These are phyloP conservation scores for Phlegmacium glaucopus DNA, from an alignment of 768 basidiomycete species.

Conservation along the genomic window DNA sequence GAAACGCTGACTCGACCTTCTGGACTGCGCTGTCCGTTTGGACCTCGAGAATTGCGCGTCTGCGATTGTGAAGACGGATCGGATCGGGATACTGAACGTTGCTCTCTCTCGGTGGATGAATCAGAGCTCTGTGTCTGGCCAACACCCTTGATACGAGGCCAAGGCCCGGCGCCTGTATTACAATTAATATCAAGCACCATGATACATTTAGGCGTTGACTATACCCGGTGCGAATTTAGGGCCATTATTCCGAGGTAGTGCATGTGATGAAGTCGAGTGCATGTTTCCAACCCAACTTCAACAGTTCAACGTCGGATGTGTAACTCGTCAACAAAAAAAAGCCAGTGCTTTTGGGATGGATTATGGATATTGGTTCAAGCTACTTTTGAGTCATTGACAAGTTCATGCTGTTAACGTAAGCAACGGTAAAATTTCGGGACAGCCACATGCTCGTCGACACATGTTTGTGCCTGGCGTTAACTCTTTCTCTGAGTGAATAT, in stretches of 20 bases:
- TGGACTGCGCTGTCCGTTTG: conserved; percentile 26
- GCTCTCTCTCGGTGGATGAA: conserved; percentile 52
- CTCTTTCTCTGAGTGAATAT: too few relatives aligned
- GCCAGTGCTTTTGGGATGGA: too few relatives aligned
- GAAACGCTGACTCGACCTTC: conserved; percentile 41
- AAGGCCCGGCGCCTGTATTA: conserved; percentile 29
- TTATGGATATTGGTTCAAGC: too few relatives aligned
- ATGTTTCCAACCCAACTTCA: background rate
- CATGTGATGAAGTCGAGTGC: conserved; percentile 3
- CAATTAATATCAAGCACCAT: conserved; percentile 4
- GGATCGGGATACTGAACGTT: conserved; percentile 45
- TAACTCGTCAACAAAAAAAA: too few relatives aligned
- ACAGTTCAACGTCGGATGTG: too few relatives aligned
- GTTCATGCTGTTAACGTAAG: too few relatives aligned
- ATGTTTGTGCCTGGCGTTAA: too few relatives aligned
- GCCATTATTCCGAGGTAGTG: conserved; percentile 5
- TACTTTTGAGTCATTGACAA: too few relatives aligned
- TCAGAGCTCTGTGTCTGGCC: conserved; percentile 38
- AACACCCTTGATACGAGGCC: conserved; percentile 19
- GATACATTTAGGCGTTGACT: background rate
- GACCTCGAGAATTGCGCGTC: conserved; percentile 22
- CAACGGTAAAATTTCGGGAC: too few relatives aligned
- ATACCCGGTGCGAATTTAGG: conserved; percentile 10
- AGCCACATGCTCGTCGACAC: too few relatives aligned
- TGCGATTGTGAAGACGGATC: conserved; percentile 42